Evolutionary conservation across 2,329 filamentous ascomycete species (phyloP).

Genomic region (Dactylellina haptotyla): DNA sequence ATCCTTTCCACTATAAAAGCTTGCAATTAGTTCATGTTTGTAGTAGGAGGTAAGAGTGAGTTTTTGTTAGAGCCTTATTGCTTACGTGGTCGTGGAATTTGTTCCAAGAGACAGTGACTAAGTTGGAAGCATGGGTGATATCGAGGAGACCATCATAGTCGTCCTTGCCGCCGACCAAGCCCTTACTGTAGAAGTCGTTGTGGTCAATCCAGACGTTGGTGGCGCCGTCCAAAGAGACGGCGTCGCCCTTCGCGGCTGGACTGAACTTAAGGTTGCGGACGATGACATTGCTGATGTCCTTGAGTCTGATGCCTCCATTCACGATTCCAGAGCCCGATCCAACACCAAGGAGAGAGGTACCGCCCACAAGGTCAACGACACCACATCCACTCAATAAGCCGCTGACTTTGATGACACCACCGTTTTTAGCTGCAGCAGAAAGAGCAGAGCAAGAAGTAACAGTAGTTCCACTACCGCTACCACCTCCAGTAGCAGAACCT

Average conservation of each 20-base stretch:
- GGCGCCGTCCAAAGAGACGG: conserved; percentile 65
- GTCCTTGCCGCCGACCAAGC: conserved; percentile 62
- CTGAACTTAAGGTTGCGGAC: conserved; percentile 69
- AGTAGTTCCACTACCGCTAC: conserved; percentile 63
- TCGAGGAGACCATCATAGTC: conserved; percentile 64
- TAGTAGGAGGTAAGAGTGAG: not conserved
- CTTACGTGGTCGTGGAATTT: conserved; percentile 63
- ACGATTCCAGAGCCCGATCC: conserved; percentile 63
- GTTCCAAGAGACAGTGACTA: conserved; percentile 62
- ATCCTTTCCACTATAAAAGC: conserved; percentile 71
- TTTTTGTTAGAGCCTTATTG: too few species aligned
- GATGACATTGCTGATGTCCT: conserved; percentile 67
- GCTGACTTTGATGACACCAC: conserved; percentile 65
- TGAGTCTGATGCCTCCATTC: conserved; percentile 65
- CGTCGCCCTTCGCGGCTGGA: conserved; percentile 66
- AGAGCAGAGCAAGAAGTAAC: conserved; percentile 64
- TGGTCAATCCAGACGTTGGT: conserved; percentile 67
- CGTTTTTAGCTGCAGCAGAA: conserved; percentile 60
- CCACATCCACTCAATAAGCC: conserved; percentile 63
- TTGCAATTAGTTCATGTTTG: not conserved
- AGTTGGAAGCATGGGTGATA: conserved; percentile 64
- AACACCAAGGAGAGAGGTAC: conserved; percentile 67
- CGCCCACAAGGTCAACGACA: conserved; percentile 64
- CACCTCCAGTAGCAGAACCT: conserved; percentile 64
- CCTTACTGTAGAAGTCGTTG: conserved; percentile 62